Evolutionary conservation across 148 eudicot genomes (phyloP).

Genomic region (Camellia granthamiana): DNA sequence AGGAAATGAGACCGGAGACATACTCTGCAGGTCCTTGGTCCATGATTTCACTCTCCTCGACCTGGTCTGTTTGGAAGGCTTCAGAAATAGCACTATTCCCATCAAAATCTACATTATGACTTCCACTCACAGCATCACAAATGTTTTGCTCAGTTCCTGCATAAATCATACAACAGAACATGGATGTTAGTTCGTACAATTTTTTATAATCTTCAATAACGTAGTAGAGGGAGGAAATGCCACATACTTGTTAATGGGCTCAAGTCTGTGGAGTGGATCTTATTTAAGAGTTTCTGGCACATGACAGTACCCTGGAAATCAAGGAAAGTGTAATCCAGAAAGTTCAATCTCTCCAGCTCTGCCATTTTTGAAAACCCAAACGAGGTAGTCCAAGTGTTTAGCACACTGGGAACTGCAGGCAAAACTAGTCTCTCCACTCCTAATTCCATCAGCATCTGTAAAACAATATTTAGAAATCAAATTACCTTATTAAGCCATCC

Average conservation of each 20-base stretch:
- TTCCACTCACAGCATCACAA: constrained; percentile 19
- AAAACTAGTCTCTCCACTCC: constrained; percentile 87
- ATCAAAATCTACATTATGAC: constrained; percentile 28
- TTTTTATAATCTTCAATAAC: not conserved
- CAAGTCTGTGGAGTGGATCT: constrained; percentile 23
- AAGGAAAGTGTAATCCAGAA: constrained; percentile 63
- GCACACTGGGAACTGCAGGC: constrained; percentile 68
- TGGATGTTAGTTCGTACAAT: not conserved
- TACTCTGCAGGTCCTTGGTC: constrained; percentile 48
- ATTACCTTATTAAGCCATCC: not conserved
- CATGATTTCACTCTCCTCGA: constrained; percentile 33
- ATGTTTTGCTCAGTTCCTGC: constrained; percentile 31
- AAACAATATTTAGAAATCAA: constrained; percentile 6
- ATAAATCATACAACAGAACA: constrained; percentile 12
- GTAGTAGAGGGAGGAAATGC: not conserved
- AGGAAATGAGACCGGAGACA: constrained; percentile 23
- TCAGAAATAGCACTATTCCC: constrained; percentile 45
- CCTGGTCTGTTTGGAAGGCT: constrained; percentile 44
- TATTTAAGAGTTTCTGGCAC: constrained; percentile 73
- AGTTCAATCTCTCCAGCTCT: constrained; percentile 46
- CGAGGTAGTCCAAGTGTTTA: constrained; percentile 72
- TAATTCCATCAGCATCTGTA: constrained; percentile 61
- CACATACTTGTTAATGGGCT: constrained; percentile 29
- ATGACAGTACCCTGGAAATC: constrained; percentile 80
- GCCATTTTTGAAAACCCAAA: constrained; percentile 71